These are phyloP conservation scores for Prunella vulgaris DNA, from an alignment of 257 asterid species.

Conservation along the genomic window DNA sequence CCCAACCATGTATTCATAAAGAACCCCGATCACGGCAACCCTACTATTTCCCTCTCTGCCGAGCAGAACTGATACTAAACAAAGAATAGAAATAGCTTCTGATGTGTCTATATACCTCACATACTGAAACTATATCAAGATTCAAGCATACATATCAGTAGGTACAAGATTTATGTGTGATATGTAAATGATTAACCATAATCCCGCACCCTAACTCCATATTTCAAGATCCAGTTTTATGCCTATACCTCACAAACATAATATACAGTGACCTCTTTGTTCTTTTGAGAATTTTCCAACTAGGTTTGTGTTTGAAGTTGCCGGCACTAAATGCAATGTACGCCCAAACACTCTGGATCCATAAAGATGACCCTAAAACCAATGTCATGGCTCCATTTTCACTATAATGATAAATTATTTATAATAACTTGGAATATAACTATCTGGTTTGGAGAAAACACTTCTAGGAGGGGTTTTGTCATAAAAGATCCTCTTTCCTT, in stretches of 20 bases:
- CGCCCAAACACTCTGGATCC: background rate
- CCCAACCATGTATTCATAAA: background rate
- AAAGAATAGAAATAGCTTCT: conserved; percentile 9
- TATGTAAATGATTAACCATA: background rate
- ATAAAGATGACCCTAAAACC: background rate
- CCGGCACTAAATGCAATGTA: background rate
- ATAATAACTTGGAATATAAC: background rate
- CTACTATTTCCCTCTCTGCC: background rate
- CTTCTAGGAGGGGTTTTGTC: conserved; percentile 1
- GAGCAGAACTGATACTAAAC: background rate
- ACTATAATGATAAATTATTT: conserved; percentile 1
- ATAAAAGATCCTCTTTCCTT: background rate
- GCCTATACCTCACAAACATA: background rate
- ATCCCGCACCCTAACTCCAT: background rate
- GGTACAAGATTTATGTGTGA: background rate
- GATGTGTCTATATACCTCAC: background rate
- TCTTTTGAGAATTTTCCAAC: background rate
- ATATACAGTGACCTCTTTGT: background rate
- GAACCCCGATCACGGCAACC: background rate
- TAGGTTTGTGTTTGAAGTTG: background rate
- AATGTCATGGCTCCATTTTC: background rate
- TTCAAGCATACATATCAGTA: background rate
- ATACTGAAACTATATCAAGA: conserved; percentile 3
- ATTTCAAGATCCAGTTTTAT: background rate
- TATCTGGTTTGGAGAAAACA: background rate